These are phyloP conservation scores for Penicillium salamii DNA, from an alignment of 495 filamentous ascomycete genomes.

Conservation along the genomic window DNA sequence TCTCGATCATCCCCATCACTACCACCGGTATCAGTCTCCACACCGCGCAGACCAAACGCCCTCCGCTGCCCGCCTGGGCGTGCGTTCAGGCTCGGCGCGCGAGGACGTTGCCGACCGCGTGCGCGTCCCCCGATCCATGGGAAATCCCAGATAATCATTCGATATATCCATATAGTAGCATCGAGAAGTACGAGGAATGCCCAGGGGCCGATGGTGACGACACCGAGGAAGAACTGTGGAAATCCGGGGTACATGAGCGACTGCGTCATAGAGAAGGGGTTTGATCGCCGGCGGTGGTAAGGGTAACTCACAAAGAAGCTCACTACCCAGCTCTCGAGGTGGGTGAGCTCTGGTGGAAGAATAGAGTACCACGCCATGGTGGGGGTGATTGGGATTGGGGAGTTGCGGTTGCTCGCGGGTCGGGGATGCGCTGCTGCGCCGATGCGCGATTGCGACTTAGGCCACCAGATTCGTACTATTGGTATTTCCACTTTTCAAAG, in stretches of 20 bases:
- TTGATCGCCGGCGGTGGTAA: background rate
- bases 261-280: conserved; percentile 2
- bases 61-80: conserved; percentile 53
- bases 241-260: conserved; percentile 1
- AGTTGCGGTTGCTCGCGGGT: conserved; percentile 5
- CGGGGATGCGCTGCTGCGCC: background rate
- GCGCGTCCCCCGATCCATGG: conserved; percentile 64
- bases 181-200: conserved; percentile 64
- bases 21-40: conserved; percentile 12
- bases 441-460: background rate
- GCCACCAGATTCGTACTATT: background rate
- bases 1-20: background rate
- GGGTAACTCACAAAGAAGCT: conserved; percentile 57
- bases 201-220: conserved; percentile 68
- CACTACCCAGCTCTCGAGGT: conserved; percentile 61
- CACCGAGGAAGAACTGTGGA: conserved; percentile 59
- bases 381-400: background rate
- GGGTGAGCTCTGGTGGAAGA: conserved; percentile 52
- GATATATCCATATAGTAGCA: conserved; percentile 60
- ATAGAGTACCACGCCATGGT: conserved; percentile 65
- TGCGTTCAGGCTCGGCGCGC: conserved; percentile 62
- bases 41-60: conserved; percentile 44
- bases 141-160: conserved; percentile 55
- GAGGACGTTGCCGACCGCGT: conserved; percentile 56
- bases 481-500: too few species aligned